Evolutionary conservation across 192 early-diverging fungal species (phyloP).

Genomic region (Haplosporangium gracile): DNA sequence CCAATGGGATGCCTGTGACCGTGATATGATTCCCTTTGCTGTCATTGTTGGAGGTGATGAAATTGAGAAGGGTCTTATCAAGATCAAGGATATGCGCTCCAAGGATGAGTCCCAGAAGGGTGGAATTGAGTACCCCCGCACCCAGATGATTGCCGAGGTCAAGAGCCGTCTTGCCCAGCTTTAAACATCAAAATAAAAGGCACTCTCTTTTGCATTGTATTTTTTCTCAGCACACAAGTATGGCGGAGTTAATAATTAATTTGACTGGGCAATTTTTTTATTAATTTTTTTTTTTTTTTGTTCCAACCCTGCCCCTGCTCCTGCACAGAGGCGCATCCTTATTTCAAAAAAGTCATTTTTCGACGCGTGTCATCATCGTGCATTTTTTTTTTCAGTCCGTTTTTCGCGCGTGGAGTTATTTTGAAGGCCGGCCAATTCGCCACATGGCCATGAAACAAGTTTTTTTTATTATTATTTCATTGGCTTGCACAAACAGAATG

Average conservation of each 20-base stretch:
- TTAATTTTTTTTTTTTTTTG: no score
- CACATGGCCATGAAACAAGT: no score
- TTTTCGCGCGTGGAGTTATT: no score
- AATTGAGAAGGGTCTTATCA: slow-evolving; percentile 82
- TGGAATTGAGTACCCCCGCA: slow-evolving; percentile 67
- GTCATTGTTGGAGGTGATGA: slow-evolving; percentile 92
- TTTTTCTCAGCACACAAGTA: background rate
- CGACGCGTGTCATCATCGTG: no score
- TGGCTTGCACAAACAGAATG: no score
- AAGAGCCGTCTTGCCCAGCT: slow-evolving; percentile 61
- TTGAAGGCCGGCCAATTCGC: no score
- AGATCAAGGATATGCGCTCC: slow-evolving; percentile 87
- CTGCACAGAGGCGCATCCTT: no score
- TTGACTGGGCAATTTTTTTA: background rate
- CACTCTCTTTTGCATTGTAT: background rate
- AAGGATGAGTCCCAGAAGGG: slow-evolving; percentile 70
- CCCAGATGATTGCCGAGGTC: slow-evolving; percentile 75
- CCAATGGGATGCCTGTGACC: slow-evolving; percentile 87
- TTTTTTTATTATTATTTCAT: no score
- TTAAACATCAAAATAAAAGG: background rate
- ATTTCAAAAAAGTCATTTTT: no score
- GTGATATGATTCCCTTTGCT: slow-evolving; percentile 89
- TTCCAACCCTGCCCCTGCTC: no score
- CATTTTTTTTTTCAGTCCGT: no score
- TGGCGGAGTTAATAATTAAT: background rate